Conservation (phyloP, 1,284 basidiomycete genomes). For the Cryptococcus neoformans region DNA sequence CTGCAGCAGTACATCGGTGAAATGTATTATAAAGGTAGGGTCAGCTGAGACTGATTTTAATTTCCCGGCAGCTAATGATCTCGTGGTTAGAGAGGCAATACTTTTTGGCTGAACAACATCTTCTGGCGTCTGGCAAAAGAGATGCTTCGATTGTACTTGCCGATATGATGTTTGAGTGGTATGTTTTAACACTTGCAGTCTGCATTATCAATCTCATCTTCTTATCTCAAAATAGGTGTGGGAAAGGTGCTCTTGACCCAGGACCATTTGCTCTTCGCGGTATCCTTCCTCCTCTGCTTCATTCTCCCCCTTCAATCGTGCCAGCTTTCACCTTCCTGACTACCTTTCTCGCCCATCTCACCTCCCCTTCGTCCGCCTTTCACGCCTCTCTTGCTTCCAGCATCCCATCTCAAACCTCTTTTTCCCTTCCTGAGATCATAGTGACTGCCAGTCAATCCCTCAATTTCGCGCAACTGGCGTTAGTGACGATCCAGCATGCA, state of each 20-base stretch:
- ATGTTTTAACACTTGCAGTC: constrained; percentile 2
- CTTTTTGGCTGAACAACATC: constrained; percentile 69
- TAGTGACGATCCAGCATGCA: constrained; percentile 73
- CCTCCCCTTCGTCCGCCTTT: constrained; percentile 52
- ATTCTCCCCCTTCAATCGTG: constrained; percentile 79
- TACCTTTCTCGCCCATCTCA: constrained; percentile 65
- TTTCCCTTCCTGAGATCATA: constrained; percentile 60
- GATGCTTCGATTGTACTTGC: constrained; percentile 84
- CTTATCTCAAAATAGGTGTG: constrained; percentile 20
- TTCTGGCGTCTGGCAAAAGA: constrained; percentile 76
- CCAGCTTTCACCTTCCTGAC: constrained; percentile 79
- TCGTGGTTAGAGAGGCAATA: constrained; percentile 63
- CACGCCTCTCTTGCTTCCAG: constrained; percentile 52
- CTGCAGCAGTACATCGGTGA: constrained; percentile 86
- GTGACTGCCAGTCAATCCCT: constrained; percentile 68
- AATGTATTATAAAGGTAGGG: constrained; percentile 74
- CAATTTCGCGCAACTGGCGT: constrained; percentile 84
- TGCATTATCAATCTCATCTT: constrained; percentile 1
- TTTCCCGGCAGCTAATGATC: not conserved
- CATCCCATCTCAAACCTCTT: constrained; percentile 31
- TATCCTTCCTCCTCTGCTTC: constrained; percentile 76
- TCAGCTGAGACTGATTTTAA: not conserved
- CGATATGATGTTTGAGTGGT: constrained; percentile 81
- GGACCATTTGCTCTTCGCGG: constrained; percentile 78
- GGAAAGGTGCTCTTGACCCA: constrained; percentile 44